Evolutionary conservation across 2,329 filamentous ascomycete genomes (phyloP), one percentile per base, ranked within the genome.

Genomic region (Beauveria sp.): DNA sequence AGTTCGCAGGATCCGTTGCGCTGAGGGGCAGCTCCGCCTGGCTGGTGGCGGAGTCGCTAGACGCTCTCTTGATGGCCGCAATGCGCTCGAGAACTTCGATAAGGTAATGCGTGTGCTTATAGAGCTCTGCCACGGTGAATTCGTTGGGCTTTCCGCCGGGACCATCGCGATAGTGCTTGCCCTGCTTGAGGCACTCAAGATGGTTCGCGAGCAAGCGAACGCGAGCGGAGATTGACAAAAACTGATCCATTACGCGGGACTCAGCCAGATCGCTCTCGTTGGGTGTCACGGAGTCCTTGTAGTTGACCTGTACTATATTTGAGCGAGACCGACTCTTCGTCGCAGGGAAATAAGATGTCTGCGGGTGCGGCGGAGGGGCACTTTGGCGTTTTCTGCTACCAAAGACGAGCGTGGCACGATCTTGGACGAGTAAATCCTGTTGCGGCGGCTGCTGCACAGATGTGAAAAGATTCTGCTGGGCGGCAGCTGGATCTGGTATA

Each of bases 61-160:
- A 58, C 20, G 58, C 60, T 3, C 5, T 22, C 12, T 14, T 43
- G 3, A 63, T 20, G 38, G 65, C 63, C 22, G 26, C 57, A 22
- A 3, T 60, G 55, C 26, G 63, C 62, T 62, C 45, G 53, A 46
- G 31, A 49, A 55, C 16, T 54, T 61, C 63, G 2, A 63, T 57
- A 0, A 67, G 63, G 6, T 67, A 62, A 8, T 72, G 71, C 5
- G 76, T 77, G 26, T 77, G 69, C 59, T 74, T 70, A 66, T 77
- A 78, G 67, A 78, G 73, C 42, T 72, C 71, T 51, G 77, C 74
- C 40, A 78, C 71, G 3, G 76, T 75, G 51, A 78, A 78, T 26
- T 67, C 71, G 62, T 64, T 63, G 26, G 60, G 63, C 46, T 63
- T 69, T 43, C 67, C 68, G 34, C 67, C 67, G 34, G 59, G 63